Conservation (phyloP, 2,329 filamentous ascomycete species). For the Pezicula carpinea region DNA sequence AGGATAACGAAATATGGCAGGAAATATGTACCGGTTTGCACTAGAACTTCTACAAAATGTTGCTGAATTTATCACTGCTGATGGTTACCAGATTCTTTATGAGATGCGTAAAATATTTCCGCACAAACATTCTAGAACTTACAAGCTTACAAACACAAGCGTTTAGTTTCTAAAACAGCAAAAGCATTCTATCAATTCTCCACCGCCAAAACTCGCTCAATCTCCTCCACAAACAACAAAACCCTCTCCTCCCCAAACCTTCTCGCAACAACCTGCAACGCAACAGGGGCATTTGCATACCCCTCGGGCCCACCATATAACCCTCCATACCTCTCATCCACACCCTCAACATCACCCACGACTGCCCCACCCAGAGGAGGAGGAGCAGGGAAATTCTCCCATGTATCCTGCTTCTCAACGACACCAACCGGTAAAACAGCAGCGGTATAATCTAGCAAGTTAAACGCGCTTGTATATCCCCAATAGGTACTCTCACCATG, state of each 20-base stretch:
- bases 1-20: too few species aligned
- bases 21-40: too few species aligned
- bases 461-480: conserved; percentile 11
- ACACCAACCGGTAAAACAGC: conserved; percentile 4
- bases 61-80: too few species aligned
- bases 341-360: too few species aligned
- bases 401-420: conserved; percentile 1
- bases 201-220: neutral
- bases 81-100: too few species aligned
- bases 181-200: too few species aligned
- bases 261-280: conserved; percentile 32
- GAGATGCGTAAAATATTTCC: too few species aligned
- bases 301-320: conserved; percentile 21
- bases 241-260: conserved; percentile 31
- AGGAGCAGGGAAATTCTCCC: conserved; percentile 1
- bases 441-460: conserved; percentile 9
- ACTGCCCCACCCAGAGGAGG: too few species aligned
- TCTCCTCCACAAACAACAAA: conserved; percentile 1
- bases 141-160: too few species aligned
- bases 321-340: neutral
- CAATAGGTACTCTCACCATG: conserved; percentile 10
- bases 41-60: too few species aligned
- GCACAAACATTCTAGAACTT: too few species aligned
- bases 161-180: too few species aligned
- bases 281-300: conserved; percentile 28